phyloP scores from a whole-genome alignment of 2,329 filamentous ascomycete species.

The Claviceps paspali region DNA sequence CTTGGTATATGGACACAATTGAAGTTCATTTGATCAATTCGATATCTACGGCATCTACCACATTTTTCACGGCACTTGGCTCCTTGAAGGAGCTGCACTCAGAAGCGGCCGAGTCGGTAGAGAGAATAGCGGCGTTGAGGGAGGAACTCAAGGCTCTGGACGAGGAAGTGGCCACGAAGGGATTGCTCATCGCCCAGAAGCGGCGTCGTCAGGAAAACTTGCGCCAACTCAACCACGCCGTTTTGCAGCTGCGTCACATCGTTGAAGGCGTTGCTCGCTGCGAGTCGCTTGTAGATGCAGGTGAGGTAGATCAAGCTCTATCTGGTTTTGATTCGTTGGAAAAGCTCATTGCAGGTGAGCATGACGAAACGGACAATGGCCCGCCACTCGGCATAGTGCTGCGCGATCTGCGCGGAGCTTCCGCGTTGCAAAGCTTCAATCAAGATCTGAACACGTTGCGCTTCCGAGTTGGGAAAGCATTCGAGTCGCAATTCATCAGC shows the following conservation, averaged over 20 bases:
- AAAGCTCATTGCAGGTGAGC: slow-evolving; percentile 61
- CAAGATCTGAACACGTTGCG: slow-evolving; percentile 63
- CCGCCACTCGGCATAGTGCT: slow-evolving; percentile 21
- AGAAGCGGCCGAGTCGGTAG: slow-evolving; percentile 82
- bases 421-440: slow-evolving; percentile 65
- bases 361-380: slow-evolving; percentile 22
- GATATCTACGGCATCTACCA: slow-evolving; percentile 88
- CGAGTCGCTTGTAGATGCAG: slow-evolving; percentile 67
- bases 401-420: slow-evolving; percentile 60
- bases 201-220: slow-evolving; percentile 72
- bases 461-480: slow-evolving; percentile 71
- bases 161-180: slow-evolving; percentile 70
- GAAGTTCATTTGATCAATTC: slow-evolving; percentile 94
- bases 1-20: slow-evolving; percentile 99
- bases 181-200: slow-evolving; percentile 73
- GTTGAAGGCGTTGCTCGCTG: slow-evolving; percentile 61
- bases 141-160: slow-evolving; percentile 70
- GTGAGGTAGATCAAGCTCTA: slow-evolving; percentile 70
- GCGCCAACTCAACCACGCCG: slow-evolving; percentile 64
- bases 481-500: slow-evolving; percentile 65
- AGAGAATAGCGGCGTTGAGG: slow-evolving; percentile 66
- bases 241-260: slow-evolving; percentile 67
- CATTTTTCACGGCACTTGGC: slow-evolving; percentile 88
- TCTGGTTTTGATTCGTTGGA: slow-evolving; percentile 66
- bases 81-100: slow-evolving; percentile 81